A percentile compares a stretch with the other conserved stretches of the same genome.
Evolutionary conservation across 1,284 basidiomycete species (phyloP).

Genomic region (Trichosporon sp.): DNA sequence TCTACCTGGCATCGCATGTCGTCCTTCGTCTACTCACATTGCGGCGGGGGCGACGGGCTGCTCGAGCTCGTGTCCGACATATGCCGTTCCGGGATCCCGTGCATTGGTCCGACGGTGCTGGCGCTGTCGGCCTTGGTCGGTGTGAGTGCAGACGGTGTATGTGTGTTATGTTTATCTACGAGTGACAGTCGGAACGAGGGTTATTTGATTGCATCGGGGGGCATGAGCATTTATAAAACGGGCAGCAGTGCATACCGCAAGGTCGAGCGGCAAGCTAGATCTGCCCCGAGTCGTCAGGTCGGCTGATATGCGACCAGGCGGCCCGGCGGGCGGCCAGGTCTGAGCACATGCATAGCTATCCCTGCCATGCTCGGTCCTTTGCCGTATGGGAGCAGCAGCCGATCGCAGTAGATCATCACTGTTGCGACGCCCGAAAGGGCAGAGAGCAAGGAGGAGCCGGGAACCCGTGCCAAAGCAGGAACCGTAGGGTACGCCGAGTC

Average conservation of each 20-base stretch:
- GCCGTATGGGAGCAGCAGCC: not conserved
- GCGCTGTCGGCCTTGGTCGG: not conserved
- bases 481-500: not conserved
- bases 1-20: not conserved
- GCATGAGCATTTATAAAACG: not conserved
- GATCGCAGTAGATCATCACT: not conserved
- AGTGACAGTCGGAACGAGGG: not conserved
- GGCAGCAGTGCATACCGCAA: too few species aligned
- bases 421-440: not conserved
- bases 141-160: not conserved
- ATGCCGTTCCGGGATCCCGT: slow-evolving; percentile 1
- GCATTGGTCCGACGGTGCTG: slow-evolving; percentile 3
- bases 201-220: not conserved
- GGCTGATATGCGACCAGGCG: not conserved
- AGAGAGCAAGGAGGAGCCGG: not conserved
- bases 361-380: not conserved
- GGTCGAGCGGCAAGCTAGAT: not conserved
- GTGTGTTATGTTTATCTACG: not conserved
- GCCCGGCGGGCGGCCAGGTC: not conserved
- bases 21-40: not conserved
- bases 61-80: slow-evolving; percentile 3
- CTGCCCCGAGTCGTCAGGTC: not conserved
- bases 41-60: slow-evolving; percentile 4
- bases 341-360: not conserved
- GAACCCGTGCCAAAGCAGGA: not conserved